Conservation (phyloP, 495 filamentous ascomycete species). For the Neurospora sp. region DNA sequence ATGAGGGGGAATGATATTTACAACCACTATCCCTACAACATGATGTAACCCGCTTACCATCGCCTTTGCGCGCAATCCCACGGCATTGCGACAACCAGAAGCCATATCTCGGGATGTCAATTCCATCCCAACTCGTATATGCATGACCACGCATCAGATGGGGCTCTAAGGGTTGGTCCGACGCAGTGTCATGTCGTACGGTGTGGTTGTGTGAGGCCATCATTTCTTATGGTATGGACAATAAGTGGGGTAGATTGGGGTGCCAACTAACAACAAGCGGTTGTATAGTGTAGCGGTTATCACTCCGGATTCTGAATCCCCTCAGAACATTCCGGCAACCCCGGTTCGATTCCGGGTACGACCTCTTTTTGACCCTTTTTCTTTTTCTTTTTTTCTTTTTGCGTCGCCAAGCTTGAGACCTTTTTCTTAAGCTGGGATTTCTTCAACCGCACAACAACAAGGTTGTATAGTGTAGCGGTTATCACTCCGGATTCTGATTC, state of each 20-base stretch:
- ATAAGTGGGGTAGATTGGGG: background rate
- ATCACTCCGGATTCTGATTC: background rate
- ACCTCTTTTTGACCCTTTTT: slow-evolving; percentile 6
- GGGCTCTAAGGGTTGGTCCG: background rate
- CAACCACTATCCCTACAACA: background rate
- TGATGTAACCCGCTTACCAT: background rate
- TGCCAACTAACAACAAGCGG: background rate
- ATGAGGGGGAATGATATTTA: background rate
- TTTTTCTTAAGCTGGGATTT: background rate
- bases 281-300: background rate
- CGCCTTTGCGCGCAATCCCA: background rate
- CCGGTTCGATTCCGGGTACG: slow-evolving; percentile 27
- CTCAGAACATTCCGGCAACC: slow-evolving; percentile 14
- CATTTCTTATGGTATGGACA: background rate
- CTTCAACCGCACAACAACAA: background rate
- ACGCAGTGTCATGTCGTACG: background rate
- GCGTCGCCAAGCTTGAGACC: background rate
- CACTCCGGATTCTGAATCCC: background rate
- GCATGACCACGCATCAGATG: background rate
- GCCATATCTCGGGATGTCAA: background rate
- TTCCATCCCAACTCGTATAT: background rate
- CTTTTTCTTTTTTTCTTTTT: background rate
- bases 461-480: background rate
- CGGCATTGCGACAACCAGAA: background rate
- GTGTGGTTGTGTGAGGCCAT: background rate